Conservation (phyloP, 352 stramenopile species). For the Plasmopara halstedii region DNA sequence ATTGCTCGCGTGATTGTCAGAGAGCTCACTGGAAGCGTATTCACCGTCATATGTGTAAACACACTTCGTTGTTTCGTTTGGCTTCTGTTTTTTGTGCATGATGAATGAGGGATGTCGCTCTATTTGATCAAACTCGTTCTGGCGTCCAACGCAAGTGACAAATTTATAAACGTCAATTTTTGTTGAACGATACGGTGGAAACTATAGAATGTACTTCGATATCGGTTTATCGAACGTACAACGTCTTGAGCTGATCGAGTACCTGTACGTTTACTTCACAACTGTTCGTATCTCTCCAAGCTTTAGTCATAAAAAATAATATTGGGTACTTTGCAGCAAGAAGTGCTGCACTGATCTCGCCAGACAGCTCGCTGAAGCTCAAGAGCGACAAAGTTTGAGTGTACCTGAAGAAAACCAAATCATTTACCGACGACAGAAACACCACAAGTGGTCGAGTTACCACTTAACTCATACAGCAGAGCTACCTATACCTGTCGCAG, state of each 20-base stretch:
- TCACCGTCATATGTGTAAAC: constrained; percentile 23
- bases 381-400: constrained; percentile 12
- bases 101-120: constrained; percentile 20
- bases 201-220: constrained; percentile 18
- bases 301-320: constrained; percentile 4
- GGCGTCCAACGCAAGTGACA: not conserved
- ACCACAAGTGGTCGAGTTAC: no score
- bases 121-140: constrained; percentile 4
- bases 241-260: constrained; percentile 4
- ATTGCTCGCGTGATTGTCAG: constrained; percentile 28
- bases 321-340: constrained; percentile 25
- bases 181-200: constrained; percentile 13
- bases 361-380: constrained; percentile 23
- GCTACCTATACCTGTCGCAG: no score
- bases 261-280: constrained; percentile 22
- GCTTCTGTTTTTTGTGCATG: constrained; percentile 14
- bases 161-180: constrained; percentile 1
- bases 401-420: constrained; percentile 14
- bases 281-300: constrained; percentile 18
- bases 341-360: constrained; percentile 23
- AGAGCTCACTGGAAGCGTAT: constrained; percentile 25
- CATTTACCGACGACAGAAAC: constrained; percentile 14
- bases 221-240: constrained; percentile 1
- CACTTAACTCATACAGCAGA: no score
- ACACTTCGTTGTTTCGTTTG: constrained; percentile 10